Conservation (phyloP, 441 rosid genomes). For the Jatropha podagrica region DNA sequence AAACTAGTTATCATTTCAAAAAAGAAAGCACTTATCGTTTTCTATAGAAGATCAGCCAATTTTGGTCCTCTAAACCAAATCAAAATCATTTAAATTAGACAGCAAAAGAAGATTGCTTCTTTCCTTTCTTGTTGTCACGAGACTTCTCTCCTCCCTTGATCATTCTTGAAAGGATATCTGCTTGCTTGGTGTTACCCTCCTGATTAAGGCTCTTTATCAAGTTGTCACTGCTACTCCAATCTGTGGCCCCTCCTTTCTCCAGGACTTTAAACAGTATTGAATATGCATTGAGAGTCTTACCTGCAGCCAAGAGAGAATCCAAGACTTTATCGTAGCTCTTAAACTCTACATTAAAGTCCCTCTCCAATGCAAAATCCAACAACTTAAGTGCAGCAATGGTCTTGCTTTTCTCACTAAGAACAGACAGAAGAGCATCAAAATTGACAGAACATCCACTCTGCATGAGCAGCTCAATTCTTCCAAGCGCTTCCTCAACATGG, state of each 20-base stretch:
- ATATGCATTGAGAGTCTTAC: slow-evolving; percentile 92
- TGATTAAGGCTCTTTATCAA: slow-evolving; percentile 75
- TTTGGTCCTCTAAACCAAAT: not conserved
- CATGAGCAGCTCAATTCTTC: slow-evolving; percentile 76
- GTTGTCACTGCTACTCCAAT: slow-evolving; percentile 70
- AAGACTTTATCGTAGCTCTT: slow-evolving; percentile 80
- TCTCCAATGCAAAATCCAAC: slow-evolving; percentile 71
- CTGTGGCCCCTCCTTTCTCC: slow-evolving; percentile 64
- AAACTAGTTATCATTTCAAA: not conserved
- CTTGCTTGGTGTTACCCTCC: slow-evolving; percentile 91
- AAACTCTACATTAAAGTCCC: slow-evolving; percentile 56
- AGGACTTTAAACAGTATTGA: slow-evolving; percentile 76
- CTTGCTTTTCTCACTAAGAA: slow-evolving; percentile 77
- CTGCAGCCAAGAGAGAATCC: slow-evolving; percentile 75
- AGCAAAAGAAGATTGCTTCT: slow-evolving; percentile 16
- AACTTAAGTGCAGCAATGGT: slow-evolving; percentile 82
- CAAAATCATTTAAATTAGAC: not conserved
- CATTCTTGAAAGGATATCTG: slow-evolving; percentile 85
- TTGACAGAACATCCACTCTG: slow-evolving; percentile 51
- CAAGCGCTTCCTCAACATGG: slow-evolving; percentile 91
- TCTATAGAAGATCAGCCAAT: not conserved
- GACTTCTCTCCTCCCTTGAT: slow-evolving; percentile 39
- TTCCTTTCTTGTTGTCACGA: slow-evolving; percentile 18
- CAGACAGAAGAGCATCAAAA: slow-evolving; percentile 60
- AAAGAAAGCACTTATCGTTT: not conserved